Conservation (phyloP, 306 rosid species). For the Trichosanthes cucumerina region DNA sequence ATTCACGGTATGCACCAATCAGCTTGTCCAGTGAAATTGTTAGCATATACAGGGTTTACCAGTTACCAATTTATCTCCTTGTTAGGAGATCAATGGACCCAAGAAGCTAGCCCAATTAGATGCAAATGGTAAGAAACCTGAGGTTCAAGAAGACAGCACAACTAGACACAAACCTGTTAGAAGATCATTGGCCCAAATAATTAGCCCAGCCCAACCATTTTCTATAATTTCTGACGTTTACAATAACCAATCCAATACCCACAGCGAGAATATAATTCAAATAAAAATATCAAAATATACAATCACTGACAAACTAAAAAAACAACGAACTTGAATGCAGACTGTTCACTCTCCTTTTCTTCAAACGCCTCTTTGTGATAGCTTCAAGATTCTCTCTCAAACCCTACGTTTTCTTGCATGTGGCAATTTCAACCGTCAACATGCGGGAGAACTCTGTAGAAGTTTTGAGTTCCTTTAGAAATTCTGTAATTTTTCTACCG, state of each 20-base stretch:
- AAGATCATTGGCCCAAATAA: not conserved
- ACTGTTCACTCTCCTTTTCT: not conserved
- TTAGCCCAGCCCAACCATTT: not conserved
- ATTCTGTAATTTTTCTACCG: not conserved
- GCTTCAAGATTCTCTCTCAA: not conserved
- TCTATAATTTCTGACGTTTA: not conserved
- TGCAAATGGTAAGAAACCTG: not conserved
- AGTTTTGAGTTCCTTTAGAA: not conserved
- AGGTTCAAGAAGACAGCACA: not conserved
- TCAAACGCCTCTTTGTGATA: not conserved
- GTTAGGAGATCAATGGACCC: not conserved
- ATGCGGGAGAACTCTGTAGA: not conserved
- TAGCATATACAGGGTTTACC: not conserved
- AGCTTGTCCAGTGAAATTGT: not conserved
- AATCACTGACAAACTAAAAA: conserved; percentile 1
- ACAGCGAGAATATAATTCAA: not conserved
- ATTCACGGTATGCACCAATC: not conserved
- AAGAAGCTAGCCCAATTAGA: not conserved
- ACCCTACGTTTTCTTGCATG: not conserved
- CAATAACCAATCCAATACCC: not conserved
- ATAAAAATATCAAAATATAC: not conserved
- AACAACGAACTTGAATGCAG: not conserved
- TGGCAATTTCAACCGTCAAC: not conserved
- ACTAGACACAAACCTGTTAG: not conserved
- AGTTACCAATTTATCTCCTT: not conserved